These are phyloP conservation scores for Angomonas deanei DNA, from an alignment of 208 protist species.

Conservation along the genomic window DNA sequence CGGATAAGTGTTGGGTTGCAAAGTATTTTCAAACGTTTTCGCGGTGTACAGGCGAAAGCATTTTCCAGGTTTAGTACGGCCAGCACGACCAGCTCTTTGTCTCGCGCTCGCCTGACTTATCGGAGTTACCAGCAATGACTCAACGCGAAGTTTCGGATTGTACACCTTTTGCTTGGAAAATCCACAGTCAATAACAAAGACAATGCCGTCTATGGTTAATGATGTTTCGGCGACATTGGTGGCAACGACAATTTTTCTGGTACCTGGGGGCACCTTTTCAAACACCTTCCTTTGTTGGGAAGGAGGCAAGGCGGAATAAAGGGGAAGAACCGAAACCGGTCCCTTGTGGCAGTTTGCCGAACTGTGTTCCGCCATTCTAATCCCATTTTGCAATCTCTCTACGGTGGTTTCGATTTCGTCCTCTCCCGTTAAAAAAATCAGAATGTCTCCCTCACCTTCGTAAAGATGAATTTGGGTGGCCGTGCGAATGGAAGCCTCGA, in stretches of 20 bases:
- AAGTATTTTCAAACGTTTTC: constrained; percentile 92
- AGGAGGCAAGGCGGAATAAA: constrained; percentile 97
- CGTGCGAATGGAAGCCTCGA: constrained; percentile 95
- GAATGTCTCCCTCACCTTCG: constrained; percentile 97
- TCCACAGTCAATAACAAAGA: constrained; percentile 98
- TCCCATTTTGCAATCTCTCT: constrained; percentile 92
- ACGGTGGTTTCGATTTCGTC: constrained; percentile 99
- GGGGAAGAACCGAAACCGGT: constrained; percentile 90
- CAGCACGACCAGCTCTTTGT: constrained; percentile 95
- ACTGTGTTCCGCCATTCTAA: constrained; percentile 72
- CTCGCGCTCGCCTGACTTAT: constrained; percentile 96
- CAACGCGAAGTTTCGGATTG: constrained; percentile 97
- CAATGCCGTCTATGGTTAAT: constrained; percentile 99
- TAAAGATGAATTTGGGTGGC: constrained; percentile 97
- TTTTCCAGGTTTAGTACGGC: constrained; percentile 94
- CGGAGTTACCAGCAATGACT: constrained; percentile 95
- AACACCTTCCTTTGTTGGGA: constrained; percentile 98
- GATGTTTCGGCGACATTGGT: constrained; percentile 99
- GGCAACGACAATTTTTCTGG: constrained; percentile 95
- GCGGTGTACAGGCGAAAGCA: constrained; percentile 96
- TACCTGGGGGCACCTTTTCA: constrained; percentile 82
- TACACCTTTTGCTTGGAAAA: constrained; percentile 98
- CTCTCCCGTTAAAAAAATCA: constrained; percentile 99
- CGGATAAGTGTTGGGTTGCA: constrained; percentile 91
- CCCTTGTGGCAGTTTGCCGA: constrained; percentile 70